Conservation (phyloP, 2,329 filamentous ascomycete species). For the Colletotrichum agaves region DNA sequence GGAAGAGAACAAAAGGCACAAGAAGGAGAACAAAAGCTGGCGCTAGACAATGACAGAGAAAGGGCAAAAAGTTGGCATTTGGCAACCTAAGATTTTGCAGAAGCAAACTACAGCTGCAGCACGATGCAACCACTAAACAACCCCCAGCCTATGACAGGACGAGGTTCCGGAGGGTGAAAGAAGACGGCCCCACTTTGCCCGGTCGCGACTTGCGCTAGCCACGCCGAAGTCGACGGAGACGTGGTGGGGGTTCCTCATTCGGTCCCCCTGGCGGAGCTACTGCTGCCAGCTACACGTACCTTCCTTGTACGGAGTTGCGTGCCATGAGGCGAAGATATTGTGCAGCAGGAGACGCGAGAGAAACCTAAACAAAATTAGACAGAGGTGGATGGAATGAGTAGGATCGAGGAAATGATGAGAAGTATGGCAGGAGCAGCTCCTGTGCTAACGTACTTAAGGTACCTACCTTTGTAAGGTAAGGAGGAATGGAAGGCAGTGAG, state of each 20-base stretch:
- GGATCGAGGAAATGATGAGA: no score
- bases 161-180: conserved; percentile 1
- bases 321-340: not conserved
- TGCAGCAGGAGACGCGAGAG: not conserved
- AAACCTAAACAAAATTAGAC: not conserved
- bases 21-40: not conserved
- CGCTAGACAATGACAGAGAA: not conserved
- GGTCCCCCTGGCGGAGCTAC: conserved; percentile 26
- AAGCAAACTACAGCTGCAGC: conserved; percentile 28
- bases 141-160: conserved; percentile 14
- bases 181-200: conserved; percentile 22
- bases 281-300: conserved; percentile 22
- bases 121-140: conserved; percentile 32
- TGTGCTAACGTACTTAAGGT: no score
- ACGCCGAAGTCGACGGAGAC: not conserved
- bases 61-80: conserved; percentile 26
- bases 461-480: no score
- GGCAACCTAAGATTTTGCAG: conserved; percentile 34
- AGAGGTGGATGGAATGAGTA: not conserved
- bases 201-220: not conserved
- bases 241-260: conserved; percentile 26
- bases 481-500: not conserved
- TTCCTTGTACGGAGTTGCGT: conserved; percentile 11
- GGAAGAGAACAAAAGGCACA: no score
- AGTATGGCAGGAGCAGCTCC: no score